A percentile compares a stretch with the other conserved stretches of the same genome.
phyloP scores from a whole-genome alignment of 805 yeast genomes.

The Lipomyces spencermartinsiae region DNA sequence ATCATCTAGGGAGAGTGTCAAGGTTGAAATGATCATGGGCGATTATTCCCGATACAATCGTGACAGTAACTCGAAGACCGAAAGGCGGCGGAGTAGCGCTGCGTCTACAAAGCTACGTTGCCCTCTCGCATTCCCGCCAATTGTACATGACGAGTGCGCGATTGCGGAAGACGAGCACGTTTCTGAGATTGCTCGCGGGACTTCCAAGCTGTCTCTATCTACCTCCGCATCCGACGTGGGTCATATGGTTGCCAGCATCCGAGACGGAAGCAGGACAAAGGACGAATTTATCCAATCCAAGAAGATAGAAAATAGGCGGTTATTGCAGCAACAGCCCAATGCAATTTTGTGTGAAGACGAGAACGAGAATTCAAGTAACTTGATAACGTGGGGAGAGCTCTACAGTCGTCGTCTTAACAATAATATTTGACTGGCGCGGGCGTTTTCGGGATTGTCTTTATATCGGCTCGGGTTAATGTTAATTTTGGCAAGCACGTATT shows the following conservation, averaged over 20 bases:
- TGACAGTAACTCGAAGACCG: neutral
- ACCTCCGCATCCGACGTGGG: neutral
- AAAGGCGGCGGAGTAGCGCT: neutral
- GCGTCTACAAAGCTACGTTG: neutral
- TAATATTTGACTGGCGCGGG: slow-evolving; percentile 1
- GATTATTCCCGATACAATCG: slow-evolving; percentile 12
- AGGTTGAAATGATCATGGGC: slow-evolving; percentile 29
- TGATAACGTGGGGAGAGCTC: slow-evolving; percentile 30
- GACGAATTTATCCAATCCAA: neutral
- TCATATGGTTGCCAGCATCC: neutral
- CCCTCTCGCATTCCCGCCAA: neutral
- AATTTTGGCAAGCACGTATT: neutral
- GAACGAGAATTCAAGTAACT: neutral
- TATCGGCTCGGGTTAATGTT: neutral
- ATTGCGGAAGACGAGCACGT: slow-evolving; percentile 5
- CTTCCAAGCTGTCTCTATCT: neutral
- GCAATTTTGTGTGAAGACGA: neutral
- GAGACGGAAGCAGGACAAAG: neutral
- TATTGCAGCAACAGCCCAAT: neutral
- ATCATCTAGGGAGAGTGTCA: slow-evolving; percentile 13
- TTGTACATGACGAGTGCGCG: neutral
- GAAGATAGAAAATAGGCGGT: slow-evolving; percentile 2
- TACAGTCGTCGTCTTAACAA: slow-evolving; percentile 19
- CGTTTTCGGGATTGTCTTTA: neutral
- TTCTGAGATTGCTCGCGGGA: neutral